phyloP scores from a whole-genome alignment of 768 basidiomycete species.

The Boletus fagicola region DNA sequence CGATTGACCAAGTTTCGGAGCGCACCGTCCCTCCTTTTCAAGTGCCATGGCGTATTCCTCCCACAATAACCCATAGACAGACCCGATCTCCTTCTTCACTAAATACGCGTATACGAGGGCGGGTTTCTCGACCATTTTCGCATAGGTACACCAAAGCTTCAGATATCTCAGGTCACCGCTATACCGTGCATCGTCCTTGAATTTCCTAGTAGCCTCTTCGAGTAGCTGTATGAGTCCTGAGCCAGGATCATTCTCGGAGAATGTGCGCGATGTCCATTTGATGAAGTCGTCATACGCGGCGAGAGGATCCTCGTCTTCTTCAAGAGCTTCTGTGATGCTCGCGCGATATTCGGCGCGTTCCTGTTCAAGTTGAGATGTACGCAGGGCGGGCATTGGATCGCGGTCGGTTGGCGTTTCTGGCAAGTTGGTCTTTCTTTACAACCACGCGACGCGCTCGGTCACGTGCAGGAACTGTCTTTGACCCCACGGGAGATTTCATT shows the following conservation, averaged over 20 bases:
- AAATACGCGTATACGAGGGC: slow-evolving; percentile 71
- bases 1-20: not conserved
- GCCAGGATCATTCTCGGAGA: slow-evolving; percentile 61
- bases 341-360: slow-evolving; percentile 33
- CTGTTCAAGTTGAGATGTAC: slow-evolving; percentile 30
- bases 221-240: slow-evolving; percentile 80
- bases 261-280: slow-evolving; percentile 83
- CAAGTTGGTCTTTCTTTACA: slow-evolving; percentile 15
- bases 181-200: slow-evolving; percentile 81
- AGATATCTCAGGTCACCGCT: slow-evolving; percentile 87
- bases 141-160: slow-evolving; percentile 88
- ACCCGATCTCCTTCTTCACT: slow-evolving; percentile 71
- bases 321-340: slow-evolving; percentile 51
- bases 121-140: slow-evolving; percentile 72
- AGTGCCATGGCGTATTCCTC: slow-evolving; percentile 86
- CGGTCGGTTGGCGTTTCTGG: slow-evolving; percentile 3
- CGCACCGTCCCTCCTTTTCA: slow-evolving; percentile 76
- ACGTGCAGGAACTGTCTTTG: slow-evolving; percentile 17
- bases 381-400: slow-evolving; percentile 24
- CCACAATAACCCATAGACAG: slow-evolving; percentile 75
- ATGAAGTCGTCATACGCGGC: slow-evolving; percentile 84
- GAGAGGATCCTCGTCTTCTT: slow-evolving; percentile 83
- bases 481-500: not conserved
- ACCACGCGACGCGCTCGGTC: slow-evolving; percentile 33
- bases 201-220: slow-evolving; percentile 78